Percentiles rank a stretch among this genome's conserved stretches.
Conservation (phyloP, 305 asterid species). For the Fraxinus baroniana region DNA sequence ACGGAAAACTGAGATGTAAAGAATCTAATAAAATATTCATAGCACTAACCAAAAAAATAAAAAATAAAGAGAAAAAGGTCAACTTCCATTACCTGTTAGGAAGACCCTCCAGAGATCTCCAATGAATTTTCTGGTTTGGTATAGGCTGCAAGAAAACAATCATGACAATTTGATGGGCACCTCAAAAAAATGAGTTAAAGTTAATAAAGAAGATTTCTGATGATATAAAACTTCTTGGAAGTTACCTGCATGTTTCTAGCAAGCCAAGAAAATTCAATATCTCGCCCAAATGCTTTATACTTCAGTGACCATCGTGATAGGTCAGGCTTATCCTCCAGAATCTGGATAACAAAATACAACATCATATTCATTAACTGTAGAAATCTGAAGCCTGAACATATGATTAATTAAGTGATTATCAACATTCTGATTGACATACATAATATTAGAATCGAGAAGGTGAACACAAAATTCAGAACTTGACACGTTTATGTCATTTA, state of each 20-base stretch:
- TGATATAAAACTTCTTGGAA: not conserved
- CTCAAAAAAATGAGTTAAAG: constrained; percentile 10
- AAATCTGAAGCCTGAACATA: constrained; percentile 9
- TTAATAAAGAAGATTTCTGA: not conserved
- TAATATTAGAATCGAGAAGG: not conserved
- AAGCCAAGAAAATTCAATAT: constrained; percentile 89
- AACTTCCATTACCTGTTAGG: constrained; percentile 63
- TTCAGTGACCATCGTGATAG: constrained; percentile 84
- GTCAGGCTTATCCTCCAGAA: constrained; percentile 86
- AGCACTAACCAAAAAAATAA: not conserved
- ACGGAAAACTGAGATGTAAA: not conserved
- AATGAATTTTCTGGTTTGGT: constrained; percentile 85
- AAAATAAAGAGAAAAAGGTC: not conserved
- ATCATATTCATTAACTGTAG: constrained; percentile 22
- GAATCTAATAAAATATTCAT: not conserved
- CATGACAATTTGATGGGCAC: constrained; percentile 6
- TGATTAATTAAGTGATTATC: not conserved
- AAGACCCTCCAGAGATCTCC: constrained; percentile 95
- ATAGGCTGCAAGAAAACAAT: constrained; percentile 61
- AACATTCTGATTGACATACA: not conserved
- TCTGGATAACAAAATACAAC: constrained; percentile 40
- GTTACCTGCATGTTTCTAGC: constrained; percentile 91
- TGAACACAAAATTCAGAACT: not conserved
- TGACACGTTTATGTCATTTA: not conserved
- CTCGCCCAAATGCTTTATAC: constrained; percentile 82